phyloP scores from a whole-genome alignment of 495 filamentous ascomycete species.

The Lophiostoma macrostomum region DNA sequence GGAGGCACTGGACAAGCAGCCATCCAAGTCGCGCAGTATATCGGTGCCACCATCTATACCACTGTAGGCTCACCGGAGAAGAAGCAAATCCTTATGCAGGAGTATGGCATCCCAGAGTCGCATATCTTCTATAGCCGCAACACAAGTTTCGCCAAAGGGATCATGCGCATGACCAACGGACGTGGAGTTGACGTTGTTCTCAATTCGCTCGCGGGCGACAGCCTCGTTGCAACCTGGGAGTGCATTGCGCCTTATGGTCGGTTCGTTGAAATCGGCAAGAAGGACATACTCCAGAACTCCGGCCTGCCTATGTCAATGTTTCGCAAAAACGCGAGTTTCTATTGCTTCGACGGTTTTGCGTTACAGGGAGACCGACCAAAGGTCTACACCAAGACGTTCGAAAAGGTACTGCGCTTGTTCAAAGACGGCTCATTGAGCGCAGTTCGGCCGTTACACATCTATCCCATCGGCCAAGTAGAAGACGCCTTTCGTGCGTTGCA shows the following conservation, averaged over 20 bases:
- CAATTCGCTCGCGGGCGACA: slow-evolving; percentile 52
- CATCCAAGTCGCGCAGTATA: slow-evolving; percentile 39
- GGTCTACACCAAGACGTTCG: neutral
- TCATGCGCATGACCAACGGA: slow-evolving; percentile 50
- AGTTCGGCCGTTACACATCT: slow-evolving; percentile 37
- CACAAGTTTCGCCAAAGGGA: slow-evolving; percentile 42
- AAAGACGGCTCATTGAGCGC: neutral
- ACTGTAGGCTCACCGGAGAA: slow-evolving; percentile 28
- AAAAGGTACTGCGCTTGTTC: neutral
- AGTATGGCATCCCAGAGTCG: slow-evolving; percentile 16
- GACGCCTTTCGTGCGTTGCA: slow-evolving; percentile 58
- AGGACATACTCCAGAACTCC: slow-evolving; percentile 46
- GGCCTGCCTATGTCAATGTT: slow-evolving; percentile 26
- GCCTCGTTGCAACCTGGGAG: slow-evolving; percentile 46
- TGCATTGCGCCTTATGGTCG: slow-evolving; percentile 56
- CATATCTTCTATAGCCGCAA: slow-evolving; percentile 29
- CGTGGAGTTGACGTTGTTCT: slow-evolving; percentile 64
- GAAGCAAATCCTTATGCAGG: slow-evolving; percentile 10
- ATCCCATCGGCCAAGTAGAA: slow-evolving; percentile 44
- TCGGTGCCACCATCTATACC: slow-evolving; percentile 41
- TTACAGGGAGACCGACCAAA: neutral
- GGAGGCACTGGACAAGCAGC: slow-evolving; percentile 47
- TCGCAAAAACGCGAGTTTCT: slow-evolving; percentile 11
- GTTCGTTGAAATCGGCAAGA: slow-evolving; percentile 59
- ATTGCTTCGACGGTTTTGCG: slow-evolving; percentile 5